A percentile compares a stretch with the other conserved stretches of the same genome.
These are phyloP conservation scores for Trichoderma sp. DNA, from an alignment of 2,329 filamentous ascomycete genomes.

Conservation along the genomic window DNA sequence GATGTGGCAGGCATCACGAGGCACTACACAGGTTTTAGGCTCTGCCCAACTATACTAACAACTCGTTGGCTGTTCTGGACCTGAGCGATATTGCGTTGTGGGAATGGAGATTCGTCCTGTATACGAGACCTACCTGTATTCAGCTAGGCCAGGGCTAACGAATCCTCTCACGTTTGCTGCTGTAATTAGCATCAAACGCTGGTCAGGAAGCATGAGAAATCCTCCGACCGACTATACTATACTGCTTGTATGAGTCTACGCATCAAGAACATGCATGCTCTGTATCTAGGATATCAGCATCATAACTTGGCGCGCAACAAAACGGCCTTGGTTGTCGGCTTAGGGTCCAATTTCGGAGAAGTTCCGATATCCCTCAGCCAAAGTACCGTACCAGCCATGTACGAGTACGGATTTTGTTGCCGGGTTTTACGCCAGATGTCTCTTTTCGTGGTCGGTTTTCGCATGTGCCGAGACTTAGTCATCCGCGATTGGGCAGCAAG, in stretches of 20 bases:
- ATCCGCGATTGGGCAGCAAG: background rate
- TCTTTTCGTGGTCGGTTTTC: background rate
- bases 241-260: background rate
- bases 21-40: background rate
- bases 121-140: background rate
- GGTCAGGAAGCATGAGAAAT: background rate
- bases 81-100: background rate
- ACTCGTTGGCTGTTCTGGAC: background rate
- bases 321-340: background rate
- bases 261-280: background rate
- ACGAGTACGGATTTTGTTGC: background rate
- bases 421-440: background rate
- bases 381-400: background rate
- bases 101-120: background rate
- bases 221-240: background rate
- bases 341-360: background rate
- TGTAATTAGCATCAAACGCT: background rate
- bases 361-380: conserved; percentile 3
- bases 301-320: background rate
- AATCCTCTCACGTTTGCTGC: background rate
- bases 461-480: background rate
- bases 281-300: background rate
- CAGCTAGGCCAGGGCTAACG: background rate
- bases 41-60: background rate
- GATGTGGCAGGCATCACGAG: background rate